These are phyloP conservation scores for Colletotrichum sp. DNA, from an alignment of 2,329 filamentous ascomycete species.

Conservation along the genomic window DNA sequence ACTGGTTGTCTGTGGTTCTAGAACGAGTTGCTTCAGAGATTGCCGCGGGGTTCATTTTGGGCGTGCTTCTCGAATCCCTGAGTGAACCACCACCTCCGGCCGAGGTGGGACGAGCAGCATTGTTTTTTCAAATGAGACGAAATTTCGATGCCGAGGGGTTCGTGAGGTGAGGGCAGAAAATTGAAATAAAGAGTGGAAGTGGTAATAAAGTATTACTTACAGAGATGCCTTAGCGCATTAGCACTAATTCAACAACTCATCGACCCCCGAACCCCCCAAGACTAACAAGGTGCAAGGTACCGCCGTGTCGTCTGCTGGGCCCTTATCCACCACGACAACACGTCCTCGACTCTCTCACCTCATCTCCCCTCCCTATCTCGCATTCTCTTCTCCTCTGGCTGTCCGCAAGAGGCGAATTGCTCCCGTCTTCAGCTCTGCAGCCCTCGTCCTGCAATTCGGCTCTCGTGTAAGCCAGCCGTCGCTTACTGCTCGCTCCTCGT, in stretches of 20 bases:
- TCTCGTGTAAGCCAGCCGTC: not conserved
- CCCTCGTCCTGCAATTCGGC: not conserved
- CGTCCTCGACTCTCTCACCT: not conserved
- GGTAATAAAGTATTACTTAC: not conserved
- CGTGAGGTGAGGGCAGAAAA: not conserved
- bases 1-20: not conserved
- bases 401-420: not conserved
- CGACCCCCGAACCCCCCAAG: not conserved
- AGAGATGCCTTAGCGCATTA: not conserved
- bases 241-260: slow-evolving; percentile 12
- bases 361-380: not conserved
- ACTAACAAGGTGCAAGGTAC: not conserved
- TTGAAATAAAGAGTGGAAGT: not conserved
- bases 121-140: not conserved
- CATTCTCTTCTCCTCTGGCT: not conserved
- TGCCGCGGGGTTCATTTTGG: not conserved
- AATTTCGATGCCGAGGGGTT: not conserved
- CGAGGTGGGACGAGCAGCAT: not conserved
- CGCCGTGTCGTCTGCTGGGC: not conserved
- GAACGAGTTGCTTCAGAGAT: not conserved
- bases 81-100: not conserved
- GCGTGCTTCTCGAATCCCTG: not conserved
- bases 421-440: not conserved
- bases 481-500: not conserved
- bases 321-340: not conserved